Evolutionary conservation across 257 asterid species (phyloP).

Genomic region (Lantana camara): DNA sequence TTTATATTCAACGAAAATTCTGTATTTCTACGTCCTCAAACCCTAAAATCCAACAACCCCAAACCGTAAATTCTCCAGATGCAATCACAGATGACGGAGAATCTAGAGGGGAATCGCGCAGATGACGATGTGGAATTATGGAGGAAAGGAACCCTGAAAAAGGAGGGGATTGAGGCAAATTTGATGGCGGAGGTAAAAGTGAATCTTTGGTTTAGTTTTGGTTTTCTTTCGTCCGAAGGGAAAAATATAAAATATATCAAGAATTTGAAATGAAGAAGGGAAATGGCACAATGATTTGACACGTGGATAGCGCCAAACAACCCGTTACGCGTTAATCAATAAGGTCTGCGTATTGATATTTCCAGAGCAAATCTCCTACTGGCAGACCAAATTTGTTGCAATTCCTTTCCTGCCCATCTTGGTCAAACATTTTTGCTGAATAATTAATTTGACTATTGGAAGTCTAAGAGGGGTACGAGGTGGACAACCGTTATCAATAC

Average conservation of each 20-base stretch:
- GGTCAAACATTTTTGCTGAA: too few relatives aligned
- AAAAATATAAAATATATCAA: neutral
- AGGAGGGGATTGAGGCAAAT: neutral
- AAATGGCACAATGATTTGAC: neutral
- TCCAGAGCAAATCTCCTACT: too few relatives aligned
- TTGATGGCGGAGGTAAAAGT: neutral
- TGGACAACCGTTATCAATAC: too few relatives aligned
- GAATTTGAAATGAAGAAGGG: neutral
- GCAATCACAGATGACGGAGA: slow-evolving; percentile 1
- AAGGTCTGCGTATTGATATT: too few relatives aligned
- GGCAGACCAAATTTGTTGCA: too few relatives aligned
- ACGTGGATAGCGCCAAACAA: neutral
- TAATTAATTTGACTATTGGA: too few relatives aligned
- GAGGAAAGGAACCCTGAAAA: neutral
- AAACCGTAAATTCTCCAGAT: slow-evolving; percentile 22
- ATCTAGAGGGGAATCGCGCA: slow-evolving; percentile 15
- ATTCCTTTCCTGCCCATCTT: too few relatives aligned
- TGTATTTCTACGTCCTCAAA: neutral
- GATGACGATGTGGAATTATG: slow-evolving; percentile 12
- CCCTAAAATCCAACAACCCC: slow-evolving; percentile 24
- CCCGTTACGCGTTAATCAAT: too few relatives aligned
- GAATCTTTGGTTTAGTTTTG: slow-evolving; percentile 6
- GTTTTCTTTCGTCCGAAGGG: neutral
- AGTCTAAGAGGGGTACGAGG: too few relatives aligned
- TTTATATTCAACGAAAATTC: slow-evolving; percentile 27